These are phyloP conservation scores for Alnus glutinosa DNA, from an alignment of 306 rosid genomes.

Conservation along the genomic window DNA sequence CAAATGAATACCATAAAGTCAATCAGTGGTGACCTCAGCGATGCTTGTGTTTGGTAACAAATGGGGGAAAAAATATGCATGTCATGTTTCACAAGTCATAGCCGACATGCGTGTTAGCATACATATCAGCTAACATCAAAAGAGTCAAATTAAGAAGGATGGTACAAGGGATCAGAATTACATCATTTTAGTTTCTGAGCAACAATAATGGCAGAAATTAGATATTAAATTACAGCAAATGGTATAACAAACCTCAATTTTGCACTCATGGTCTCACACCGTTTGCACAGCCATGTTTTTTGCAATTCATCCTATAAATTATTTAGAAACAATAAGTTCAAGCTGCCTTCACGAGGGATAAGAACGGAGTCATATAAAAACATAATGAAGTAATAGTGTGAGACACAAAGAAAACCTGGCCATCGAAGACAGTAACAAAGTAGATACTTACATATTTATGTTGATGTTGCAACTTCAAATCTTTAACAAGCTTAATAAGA, in stretches of 20 bases:
- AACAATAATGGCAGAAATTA: neutral
- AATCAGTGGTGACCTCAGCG: neutral
- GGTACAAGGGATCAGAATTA: neutral
- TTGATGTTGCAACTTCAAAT: conserved; percentile 92
- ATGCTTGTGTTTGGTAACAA: neutral
- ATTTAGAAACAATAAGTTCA: conserved; percentile 11
- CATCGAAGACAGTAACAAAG: conserved; percentile 24
- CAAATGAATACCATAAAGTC: neutral
- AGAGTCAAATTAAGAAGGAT: neutral
- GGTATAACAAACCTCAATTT: conserved; percentile 72
- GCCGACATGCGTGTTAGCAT: neutral
- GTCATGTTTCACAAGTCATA: neutral
- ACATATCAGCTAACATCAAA: neutral
- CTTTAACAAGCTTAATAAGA: conserved; percentile 84
- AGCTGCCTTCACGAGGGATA: conserved; percentile 4
- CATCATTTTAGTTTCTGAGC: neutral
- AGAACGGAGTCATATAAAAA: neutral
- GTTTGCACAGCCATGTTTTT: conserved; percentile 90
- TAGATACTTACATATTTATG: conserved; percentile 67
- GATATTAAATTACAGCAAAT: neutral
- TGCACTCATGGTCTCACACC: conserved; percentile 89
- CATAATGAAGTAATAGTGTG: neutral
- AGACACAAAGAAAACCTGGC: neutral
- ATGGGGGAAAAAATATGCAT: neutral
- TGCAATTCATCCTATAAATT: conserved; percentile 73